Conservation (phyloP, 306 rosid genomes). For the Trifolium fragiferum region DNA sequence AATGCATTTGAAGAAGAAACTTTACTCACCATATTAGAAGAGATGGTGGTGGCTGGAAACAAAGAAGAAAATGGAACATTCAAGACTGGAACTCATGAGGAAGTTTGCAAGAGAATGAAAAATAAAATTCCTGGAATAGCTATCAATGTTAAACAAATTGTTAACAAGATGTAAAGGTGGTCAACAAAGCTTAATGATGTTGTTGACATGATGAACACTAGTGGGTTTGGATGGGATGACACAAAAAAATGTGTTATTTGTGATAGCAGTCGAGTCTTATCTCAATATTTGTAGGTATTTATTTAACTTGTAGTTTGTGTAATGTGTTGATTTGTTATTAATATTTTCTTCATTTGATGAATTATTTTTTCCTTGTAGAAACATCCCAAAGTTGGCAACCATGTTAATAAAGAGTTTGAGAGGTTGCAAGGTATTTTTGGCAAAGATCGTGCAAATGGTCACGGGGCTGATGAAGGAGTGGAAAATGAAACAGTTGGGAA, state of each 20-base stretch:
- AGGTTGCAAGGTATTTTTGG: background rate
- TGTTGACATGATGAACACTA: background rate
- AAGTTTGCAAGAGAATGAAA: background rate
- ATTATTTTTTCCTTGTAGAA: background rate
- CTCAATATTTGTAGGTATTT: slow-evolving; percentile 7
- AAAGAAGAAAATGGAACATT: background rate
- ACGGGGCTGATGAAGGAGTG: background rate
- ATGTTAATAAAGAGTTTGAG: slow-evolving; percentile 2
- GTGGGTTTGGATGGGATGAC: slow-evolving; percentile 2
- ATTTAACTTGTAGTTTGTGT: background rate
- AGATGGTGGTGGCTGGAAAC: background rate
- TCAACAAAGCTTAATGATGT: background rate
- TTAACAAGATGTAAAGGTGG: slow-evolving; percentile 11
- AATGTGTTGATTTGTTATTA: background rate
- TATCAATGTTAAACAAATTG: background rate
- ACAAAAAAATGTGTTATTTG: background rate
- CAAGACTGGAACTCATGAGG: background rate
- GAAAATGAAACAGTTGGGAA: background rate
- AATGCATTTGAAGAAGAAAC: too few species aligned
- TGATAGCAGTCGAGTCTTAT: background rate
- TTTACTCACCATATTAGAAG: background rate
- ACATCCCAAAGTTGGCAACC: background rate
- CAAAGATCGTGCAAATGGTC: background rate
- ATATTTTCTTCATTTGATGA: too few species aligned
- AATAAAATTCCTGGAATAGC: background rate